A percentile compares a stretch with the other conserved stretches of the same genome.
These are phyloP conservation scores for Plasmodium gaboni DNA, from an alignment of 169 alveolate genomes.

Conservation along the genomic window DNA sequence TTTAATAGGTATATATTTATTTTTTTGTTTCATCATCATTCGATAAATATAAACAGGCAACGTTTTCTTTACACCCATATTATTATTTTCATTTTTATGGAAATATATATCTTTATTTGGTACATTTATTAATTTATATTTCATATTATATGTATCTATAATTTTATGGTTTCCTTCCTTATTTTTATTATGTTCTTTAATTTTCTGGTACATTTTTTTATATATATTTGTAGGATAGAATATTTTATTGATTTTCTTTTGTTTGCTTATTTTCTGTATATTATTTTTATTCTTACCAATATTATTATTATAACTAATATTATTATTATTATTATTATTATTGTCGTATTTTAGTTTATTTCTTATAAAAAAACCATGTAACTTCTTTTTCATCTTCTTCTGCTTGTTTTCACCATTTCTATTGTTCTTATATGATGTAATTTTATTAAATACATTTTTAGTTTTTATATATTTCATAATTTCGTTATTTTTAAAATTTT, in stretches of 20 bases:
- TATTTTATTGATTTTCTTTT: neutral
- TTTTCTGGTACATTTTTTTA: neutral
- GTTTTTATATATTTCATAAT: neutral
- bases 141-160: too few species aligned
- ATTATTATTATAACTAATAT: neutral
- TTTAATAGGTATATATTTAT: slow-evolving; percentile 6
- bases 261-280: neutral
- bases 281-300: neutral
- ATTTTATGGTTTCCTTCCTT: too few species aligned
- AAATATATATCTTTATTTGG: neutral
- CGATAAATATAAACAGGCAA: neutral
- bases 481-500: neutral
- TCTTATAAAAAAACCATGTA: neutral
- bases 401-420: neutral
- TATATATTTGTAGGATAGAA: neutral
- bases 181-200: neutral
- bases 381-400: neutral
- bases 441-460: neutral
- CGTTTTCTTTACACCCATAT: neutral
- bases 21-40: neutral
- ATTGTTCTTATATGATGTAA: neutral
- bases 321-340: neutral
- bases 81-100: slow-evolving; percentile 1
- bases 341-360: neutral
- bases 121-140: neutral